Percentiles rank a stretch among this genome's conserved stretches.
Evolutionary conservation across 2,329 filamentous ascomycete species (phyloP).

Genomic region (Dactylellina parvicollis): DNA sequence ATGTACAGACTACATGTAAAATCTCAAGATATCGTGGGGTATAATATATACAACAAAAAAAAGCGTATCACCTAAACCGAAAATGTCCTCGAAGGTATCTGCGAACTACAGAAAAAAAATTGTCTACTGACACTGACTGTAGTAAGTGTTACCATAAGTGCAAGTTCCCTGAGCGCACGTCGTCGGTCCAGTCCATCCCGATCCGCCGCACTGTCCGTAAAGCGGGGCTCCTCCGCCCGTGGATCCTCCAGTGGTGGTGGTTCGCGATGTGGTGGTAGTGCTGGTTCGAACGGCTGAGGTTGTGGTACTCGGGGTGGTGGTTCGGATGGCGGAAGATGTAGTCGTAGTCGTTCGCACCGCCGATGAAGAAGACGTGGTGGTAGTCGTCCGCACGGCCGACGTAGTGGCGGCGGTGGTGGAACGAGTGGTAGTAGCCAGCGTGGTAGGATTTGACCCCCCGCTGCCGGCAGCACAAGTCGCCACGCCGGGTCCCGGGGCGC

Average conservation of each 20-base stretch:
- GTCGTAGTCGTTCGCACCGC: too few relatives aligned
- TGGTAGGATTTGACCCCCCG: slow-evolving; percentile 23
- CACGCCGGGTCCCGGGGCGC: slow-evolving; percentile 58
- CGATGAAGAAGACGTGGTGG: too few relatives aligned
- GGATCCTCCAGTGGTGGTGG: slow-evolving; percentile 12
- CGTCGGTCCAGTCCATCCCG: slow-evolving; percentile 39
- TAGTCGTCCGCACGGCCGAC: slow-evolving; percentile 25
- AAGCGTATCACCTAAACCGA: not conserved
- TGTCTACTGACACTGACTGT: slow-evolving; percentile 39
- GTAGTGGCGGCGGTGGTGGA: not conserved
- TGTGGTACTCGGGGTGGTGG: slow-evolving; percentile 42
- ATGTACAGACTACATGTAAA: too few relatives aligned
- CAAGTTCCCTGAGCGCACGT: slow-evolving; percentile 49
- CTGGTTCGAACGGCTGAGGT: slow-evolving; percentile 47
- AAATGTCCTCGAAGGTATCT: too few relatives aligned
- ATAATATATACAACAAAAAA: slow-evolving; percentile 8
- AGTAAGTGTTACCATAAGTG: slow-evolving; percentile 33
- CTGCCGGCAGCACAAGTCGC: slow-evolving; percentile 54
- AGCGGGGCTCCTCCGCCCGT: slow-evolving; percentile 23
- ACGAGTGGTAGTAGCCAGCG: slow-evolving; percentile 21
- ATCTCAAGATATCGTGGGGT: too few relatives aligned
- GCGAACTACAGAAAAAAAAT: not conserved
- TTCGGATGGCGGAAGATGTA: too few relatives aligned
- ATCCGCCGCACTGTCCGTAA: slow-evolving; percentile 49
- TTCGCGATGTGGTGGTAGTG: slow-evolving; percentile 23